Evolutionary conservation across 1,284 basidiomycete species (phyloP).

Genomic region (Ustilago trichophora): DNA sequence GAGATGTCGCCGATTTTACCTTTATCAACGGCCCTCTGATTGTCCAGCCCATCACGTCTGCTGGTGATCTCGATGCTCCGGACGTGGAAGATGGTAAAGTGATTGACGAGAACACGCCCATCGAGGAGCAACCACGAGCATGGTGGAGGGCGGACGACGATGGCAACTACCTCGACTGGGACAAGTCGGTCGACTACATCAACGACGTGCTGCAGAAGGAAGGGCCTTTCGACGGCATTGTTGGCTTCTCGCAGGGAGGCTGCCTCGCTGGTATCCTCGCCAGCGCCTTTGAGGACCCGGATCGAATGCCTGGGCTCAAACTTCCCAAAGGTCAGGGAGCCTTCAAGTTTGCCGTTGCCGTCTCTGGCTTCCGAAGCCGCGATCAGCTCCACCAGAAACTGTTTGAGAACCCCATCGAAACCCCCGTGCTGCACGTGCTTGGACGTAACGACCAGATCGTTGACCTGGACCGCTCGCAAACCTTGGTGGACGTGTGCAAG

Average conservation of each 20-base stretch:
- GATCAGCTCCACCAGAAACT: constrained; percentile 50
- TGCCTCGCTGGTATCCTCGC: constrained; percentile 56
- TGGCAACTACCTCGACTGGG: constrained; percentile 55
- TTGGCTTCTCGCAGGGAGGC: constrained; percentile 63
- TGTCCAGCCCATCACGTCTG: constrained; percentile 57
- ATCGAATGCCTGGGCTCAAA: constrained; percentile 38
- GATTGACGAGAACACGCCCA: constrained; percentile 52
- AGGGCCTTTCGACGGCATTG: constrained; percentile 63
- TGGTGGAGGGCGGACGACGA: constrained; percentile 62
- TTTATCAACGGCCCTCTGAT: constrained; percentile 61
- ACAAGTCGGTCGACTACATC: constrained; percentile 53
- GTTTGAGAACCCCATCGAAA: constrained; percentile 52
- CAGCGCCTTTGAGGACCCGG: constrained; percentile 59
- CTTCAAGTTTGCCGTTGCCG: constrained; percentile 58
- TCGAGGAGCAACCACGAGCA: constrained; percentile 63
- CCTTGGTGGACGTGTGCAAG: constrained; percentile 48
- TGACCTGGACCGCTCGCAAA: constrained; percentile 52
- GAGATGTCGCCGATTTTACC: constrained; percentile 61
- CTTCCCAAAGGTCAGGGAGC: constrained; percentile 43
- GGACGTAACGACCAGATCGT: constrained; percentile 57
- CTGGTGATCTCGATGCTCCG: constrained; percentile 53
- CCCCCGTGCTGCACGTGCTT: constrained; percentile 57
- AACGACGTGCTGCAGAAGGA: constrained; percentile 46
- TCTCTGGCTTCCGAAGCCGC: constrained; percentile 60
- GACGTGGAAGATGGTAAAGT: constrained; percentile 43